Evolutionary conservation across 176 grass and related monocot species (phyloP).

Genomic region (Oryza brachyantha): DNA sequence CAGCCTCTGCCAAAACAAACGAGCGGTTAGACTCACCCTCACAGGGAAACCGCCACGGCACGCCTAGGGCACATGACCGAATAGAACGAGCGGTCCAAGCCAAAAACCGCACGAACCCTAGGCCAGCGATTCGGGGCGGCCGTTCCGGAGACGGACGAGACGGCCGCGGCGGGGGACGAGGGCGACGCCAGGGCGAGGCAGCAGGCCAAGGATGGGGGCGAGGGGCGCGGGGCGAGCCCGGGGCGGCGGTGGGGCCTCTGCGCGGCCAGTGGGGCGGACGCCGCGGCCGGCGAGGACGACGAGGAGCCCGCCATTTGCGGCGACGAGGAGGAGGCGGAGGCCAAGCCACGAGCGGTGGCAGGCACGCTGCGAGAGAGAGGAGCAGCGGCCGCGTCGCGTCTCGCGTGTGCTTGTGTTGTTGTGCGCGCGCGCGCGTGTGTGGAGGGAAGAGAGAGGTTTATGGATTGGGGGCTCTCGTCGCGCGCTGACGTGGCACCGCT

Average conservation of each 20-base stretch:
- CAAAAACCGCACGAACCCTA: constrained; percentile 37
- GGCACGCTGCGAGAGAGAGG: too few relatives aligned
- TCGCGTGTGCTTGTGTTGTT: too few relatives aligned
- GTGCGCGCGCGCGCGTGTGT: constrained; percentile 29
- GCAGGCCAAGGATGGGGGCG: neutral
- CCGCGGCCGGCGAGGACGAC: neutral
- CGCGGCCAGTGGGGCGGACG: constrained; percentile 5
- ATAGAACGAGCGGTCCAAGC: neutral
- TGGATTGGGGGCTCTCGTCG: constrained; percentile 19
- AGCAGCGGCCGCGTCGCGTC: neutral
- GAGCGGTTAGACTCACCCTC: neutral
- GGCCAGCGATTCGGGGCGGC: constrained; percentile 7
- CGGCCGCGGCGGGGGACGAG: neutral
- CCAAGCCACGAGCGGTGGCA: too few relatives aligned
- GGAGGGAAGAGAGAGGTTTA: constrained; percentile 16
- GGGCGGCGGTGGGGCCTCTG: neutral
- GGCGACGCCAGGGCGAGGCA: neutral
- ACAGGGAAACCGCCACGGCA: neutral
- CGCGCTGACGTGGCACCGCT: neutral
- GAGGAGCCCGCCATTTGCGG: too few relatives aligned
- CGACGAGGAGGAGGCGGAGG: neutral
- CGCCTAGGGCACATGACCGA: neutral
- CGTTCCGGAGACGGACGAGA: neutral
- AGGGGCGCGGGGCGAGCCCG: neutral
- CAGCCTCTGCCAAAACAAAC: constrained; percentile 22